Conservation (phyloP, 139 green algal species). For the Spirogloea muscicola region DNA sequence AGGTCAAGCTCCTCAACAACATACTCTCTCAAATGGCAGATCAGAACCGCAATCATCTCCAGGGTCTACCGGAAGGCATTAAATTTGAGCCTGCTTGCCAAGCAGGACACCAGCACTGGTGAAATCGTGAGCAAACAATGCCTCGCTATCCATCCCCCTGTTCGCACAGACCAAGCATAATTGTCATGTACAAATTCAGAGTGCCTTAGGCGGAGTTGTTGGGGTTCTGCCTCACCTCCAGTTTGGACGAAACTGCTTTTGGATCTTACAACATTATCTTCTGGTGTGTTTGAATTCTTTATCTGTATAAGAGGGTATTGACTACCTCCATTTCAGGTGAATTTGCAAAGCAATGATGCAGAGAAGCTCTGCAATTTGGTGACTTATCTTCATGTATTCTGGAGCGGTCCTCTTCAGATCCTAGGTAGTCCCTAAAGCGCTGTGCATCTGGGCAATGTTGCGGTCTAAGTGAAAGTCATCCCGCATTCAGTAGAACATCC, state of each 20-base stretch:
- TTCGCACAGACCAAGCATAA: neutral
- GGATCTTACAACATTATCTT: neutral
- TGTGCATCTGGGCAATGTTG: too few species aligned
- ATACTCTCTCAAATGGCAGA: neutral
- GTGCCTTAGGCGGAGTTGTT: neutral
- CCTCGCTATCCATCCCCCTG: neutral
- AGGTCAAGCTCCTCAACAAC: neutral
- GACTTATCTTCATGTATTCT: conserved; percentile 45
- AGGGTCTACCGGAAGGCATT: conserved; percentile 41
- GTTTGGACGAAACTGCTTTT: neutral
- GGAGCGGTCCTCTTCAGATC: conserved; percentile 47
- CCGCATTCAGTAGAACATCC: too few species aligned
- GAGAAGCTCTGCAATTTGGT: conserved; percentile 41
- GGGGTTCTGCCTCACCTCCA: neutral
- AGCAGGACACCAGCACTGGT: conserved; percentile 26
- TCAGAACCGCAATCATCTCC: conserved; percentile 16
- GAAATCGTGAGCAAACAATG: conserved; percentile 34
- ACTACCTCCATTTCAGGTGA: conserved; percentile 26
- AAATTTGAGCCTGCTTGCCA: conserved; percentile 8
- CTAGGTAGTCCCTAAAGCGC: conserved; percentile 1
- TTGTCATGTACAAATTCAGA: neutral
- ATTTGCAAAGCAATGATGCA: conserved; percentile 47
- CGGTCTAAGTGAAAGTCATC: too few species aligned
- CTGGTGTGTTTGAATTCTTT: neutral
- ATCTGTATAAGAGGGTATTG: conserved; percentile 7